phyloP scores from a whole-genome alignment of 352 stramenopile genomes.

The Phytophthora cajani region DNA sequence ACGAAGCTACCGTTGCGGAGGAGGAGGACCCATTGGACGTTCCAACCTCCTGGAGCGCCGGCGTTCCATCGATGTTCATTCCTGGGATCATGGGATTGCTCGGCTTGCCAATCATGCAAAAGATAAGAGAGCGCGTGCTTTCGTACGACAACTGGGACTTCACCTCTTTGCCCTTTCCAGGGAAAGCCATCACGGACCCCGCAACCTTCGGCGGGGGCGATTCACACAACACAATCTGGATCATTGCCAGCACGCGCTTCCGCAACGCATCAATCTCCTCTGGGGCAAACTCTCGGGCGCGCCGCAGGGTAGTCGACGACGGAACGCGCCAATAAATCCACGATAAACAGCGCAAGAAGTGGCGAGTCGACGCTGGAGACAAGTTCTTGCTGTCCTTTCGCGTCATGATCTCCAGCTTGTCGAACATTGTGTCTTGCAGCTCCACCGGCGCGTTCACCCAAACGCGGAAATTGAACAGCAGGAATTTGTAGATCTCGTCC shows the following conservation, averaged over 20 bases:
- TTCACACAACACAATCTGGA: conserved; percentile 84
- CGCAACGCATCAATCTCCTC: conserved; percentile 74
- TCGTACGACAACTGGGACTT: conserved; percentile 86
- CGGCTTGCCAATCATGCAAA: conserved; percentile 88
- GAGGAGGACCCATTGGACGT: conserved; percentile 38
- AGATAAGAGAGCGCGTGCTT: conserved; percentile 82
- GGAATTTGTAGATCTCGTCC: conserved; percentile 84
- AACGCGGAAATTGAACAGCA: conserved; percentile 88
- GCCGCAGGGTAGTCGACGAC: conserved; percentile 55
- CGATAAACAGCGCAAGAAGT: conserved; percentile 84
- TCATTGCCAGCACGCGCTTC: conserved; percentile 74
- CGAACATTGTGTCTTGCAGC: conserved; percentile 75
- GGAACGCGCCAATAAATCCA: conserved; percentile 82
- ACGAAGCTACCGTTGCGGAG: conserved; percentile 50
- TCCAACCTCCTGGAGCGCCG: conserved; percentile 56
- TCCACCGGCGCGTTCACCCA: conserved; percentile 82
- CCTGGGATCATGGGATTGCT: conserved; percentile 73
- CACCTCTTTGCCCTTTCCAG: conserved; percentile 62
- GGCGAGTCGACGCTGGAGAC: conserved; percentile 75
- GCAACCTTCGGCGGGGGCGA: conserved; percentile 56
- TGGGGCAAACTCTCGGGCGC: conserved; percentile 49
- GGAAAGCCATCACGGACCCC: conserved; percentile 61
- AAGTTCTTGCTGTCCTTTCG: conserved; percentile 76
- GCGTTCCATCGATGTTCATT: conserved; percentile 70
- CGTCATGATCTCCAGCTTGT: conserved; percentile 82